Base-by-base conservation (phyloP, 2,329 filamentous ascomycete species). In the Fusarium siculi region DNA sequence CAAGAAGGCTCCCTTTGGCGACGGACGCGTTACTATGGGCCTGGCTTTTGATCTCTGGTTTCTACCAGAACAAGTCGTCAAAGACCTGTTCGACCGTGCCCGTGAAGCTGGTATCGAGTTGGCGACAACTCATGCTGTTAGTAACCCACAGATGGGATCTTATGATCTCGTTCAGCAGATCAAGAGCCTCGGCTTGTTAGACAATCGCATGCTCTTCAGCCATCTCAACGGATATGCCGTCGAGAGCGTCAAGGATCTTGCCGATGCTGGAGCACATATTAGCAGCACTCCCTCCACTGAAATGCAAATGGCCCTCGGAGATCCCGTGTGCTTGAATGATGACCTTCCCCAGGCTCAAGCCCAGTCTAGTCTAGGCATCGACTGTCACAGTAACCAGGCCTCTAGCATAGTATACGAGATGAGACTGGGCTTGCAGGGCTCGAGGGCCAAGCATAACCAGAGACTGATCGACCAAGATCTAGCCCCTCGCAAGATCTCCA, bases 31-130 rank as follows among this genome's bases (percentile, higher is more conserved):
- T 5, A 61, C 52, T 0, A 55, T 73, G 8, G 70, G 70, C 0
- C 11, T 72, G 7, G 70, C 69, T 2, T 72, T 72, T 37, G 66
- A 70, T 12, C 32, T 61, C 1, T 70, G 62, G 47, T 70, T 70
- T 5, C 18, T 70, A 4, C 66, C 68, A 1, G 56, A 49, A 4
- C 28, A 44, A 1, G 30, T 66, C 1, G 25, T 66, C 1, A 36
- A 53, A 15, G 44, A 55, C 8, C 7, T 58, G 1, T 71, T 71
- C 7, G 5, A 63, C 3, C 15, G 36, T 15, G 68, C 63, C 0
- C 50, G 47, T 6, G 44, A 56, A 7, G 56, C 32, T 0, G 68
- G 67, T 7, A 15, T 52, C 1, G 50, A 44, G 4, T 6, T 70
- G 1, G 34, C 46, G 2, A 70, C 68, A 1, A 66, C 68, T 2